These are phyloP conservation scores for Carallia brachiata DNA, from an alignment of 345 rosid species.

Conservation along the genomic window DNA sequence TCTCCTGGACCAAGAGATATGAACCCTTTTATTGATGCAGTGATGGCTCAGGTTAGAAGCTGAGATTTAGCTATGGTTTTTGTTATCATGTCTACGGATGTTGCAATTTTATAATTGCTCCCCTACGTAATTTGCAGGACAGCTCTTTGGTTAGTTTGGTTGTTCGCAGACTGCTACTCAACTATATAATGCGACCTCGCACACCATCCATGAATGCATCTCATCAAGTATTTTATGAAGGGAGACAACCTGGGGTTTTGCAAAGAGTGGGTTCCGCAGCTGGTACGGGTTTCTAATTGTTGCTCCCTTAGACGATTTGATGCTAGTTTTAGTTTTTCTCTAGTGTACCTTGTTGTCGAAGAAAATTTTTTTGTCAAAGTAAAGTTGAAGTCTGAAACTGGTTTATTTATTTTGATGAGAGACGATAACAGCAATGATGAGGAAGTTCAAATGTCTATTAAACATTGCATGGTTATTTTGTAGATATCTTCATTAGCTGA, in stretches of 20 bases:
- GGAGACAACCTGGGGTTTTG: conserved; percentile 65
- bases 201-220: conserved; percentile 39
- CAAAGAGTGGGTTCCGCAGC: conserved; percentile 91
- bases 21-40: conserved; percentile 85
- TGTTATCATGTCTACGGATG: conserved; percentile 7
- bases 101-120: conserved; percentile 9
- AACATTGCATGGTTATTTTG: too few species aligned
- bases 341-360: too few species aligned
- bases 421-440: too few species aligned
- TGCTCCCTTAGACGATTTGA: neutral
- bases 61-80: neutral
- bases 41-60: conserved; percentile 71
- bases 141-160: conserved; percentile 56
- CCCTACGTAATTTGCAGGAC: conserved; percentile 49
- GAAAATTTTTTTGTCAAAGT: too few species aligned
- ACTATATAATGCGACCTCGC: conserved; percentile 58
- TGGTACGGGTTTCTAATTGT: conserved; percentile 45
- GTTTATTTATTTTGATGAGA: too few species aligned
- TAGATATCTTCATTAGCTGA: too few species aligned
- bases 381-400: too few species aligned
- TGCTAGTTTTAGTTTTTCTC: too few species aligned
- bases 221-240: conserved; percentile 52
- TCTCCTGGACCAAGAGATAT: conserved; percentile 67
- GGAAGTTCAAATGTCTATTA: too few species aligned
- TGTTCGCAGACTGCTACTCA: conserved; percentile 64